Evolutionary conservation across 192 early-diverging fungal genomes (phyloP).

Genomic region (Dimargaris xerosporica): DNA sequence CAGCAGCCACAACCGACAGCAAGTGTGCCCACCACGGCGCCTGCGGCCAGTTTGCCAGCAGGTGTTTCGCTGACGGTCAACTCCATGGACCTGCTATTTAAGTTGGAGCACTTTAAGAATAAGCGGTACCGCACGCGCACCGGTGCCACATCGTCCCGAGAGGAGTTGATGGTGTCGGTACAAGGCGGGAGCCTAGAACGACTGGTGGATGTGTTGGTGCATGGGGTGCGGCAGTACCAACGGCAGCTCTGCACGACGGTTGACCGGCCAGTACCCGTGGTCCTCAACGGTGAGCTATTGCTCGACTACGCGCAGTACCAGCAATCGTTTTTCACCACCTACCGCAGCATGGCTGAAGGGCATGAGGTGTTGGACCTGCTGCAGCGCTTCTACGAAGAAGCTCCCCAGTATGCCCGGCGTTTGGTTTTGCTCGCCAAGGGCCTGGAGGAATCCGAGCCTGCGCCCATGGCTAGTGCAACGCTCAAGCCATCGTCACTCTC

Average conservation of each 20-base stretch:
- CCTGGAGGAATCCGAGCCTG: not conserved
- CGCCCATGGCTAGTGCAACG: not conserved
- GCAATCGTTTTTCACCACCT: conserved; percentile 7
- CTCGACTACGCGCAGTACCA: conserved; percentile 11
- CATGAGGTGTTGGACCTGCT: not conserved
- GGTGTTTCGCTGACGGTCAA: not conserved
- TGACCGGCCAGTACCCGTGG: not conserved
- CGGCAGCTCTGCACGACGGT: not conserved
- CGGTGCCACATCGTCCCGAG: conserved; percentile 13
- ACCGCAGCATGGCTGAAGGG: conserved; percentile 4
- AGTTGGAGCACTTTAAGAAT: conserved; percentile 2
- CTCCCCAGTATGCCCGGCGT: not conserved
- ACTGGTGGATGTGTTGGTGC: conserved; percentile 39
- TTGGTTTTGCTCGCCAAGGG: conserved; percentile 1
- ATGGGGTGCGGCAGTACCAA: conserved; percentile 32
- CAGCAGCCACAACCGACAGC: too few relatives aligned
- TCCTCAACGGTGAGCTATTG: conserved; percentile 4
- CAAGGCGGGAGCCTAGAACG: conserved; percentile 43
- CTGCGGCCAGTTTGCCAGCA: conserved; percentile 4
- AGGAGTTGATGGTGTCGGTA: conserved; percentile 33
- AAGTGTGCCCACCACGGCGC: not conserved
- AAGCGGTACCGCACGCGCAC: conserved; percentile 9
- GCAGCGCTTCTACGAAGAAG: conserved; percentile 1
- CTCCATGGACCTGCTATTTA: not conserved
- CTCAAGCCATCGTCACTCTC: not conserved